Conservation (phyloP, 768 basidiomycete genomes). For the Asterophora lycoperdoides region DNA sequence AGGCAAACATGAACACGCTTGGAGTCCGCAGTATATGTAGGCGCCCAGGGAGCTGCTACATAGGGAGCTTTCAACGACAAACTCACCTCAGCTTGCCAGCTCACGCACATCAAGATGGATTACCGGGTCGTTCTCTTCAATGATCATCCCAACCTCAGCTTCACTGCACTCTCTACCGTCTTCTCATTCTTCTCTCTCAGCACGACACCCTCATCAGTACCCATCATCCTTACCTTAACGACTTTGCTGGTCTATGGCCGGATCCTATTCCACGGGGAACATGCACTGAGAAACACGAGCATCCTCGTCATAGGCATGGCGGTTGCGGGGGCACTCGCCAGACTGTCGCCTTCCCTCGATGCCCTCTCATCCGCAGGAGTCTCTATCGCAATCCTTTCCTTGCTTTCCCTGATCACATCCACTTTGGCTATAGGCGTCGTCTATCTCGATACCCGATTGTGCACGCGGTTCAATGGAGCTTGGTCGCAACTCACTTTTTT, state of each 20-base stretch:
- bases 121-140: conserved; percentile 26
- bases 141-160: conserved; percentile 24
- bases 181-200: conserved; percentile 24
- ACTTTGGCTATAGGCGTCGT: conserved; percentile 36
- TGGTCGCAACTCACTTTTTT: conserved; percentile 55
- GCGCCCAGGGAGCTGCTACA: background rate
- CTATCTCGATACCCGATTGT: conserved; percentile 35
- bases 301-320: conserved; percentile 37
- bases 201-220: conserved; percentile 22
- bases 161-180: conserved; percentile 20
- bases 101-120: conserved; percentile 16
- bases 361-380: conserved; percentile 51
- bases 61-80: too few relatives aligned
- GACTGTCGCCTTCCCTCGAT: conserved; percentile 39
- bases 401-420: conserved; percentile 42
- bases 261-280: conserved; percentile 27
- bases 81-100: background rate
- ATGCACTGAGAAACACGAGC: conserved; percentile 17
- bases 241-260: conserved; percentile 35
- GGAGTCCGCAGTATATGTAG: background rate
- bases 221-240: conserved; percentile 26
- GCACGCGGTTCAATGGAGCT: conserved; percentile 24
- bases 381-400: conserved; percentile 44
- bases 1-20: too few relatives aligned
- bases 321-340: conserved; percentile 37